Percentiles rank a stretch among this genome's conserved stretches.
Conservation (phyloP, 192 early-diverging fungal species). For the Chytriomyces confervae region DNA sequence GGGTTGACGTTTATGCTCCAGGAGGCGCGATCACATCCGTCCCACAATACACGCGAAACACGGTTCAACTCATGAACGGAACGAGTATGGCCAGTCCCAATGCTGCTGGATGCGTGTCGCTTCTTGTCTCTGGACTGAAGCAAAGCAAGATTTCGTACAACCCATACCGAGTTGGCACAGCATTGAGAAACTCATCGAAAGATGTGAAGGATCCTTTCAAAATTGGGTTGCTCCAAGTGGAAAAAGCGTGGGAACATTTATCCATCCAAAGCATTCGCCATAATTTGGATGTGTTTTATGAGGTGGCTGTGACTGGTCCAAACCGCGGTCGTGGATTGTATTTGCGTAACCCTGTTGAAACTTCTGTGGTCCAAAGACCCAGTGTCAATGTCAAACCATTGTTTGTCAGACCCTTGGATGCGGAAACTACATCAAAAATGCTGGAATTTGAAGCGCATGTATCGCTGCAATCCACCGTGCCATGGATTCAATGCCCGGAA, state of each 20-base stretch:
- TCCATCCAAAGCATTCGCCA: constrained; percentile 15
- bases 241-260: constrained; percentile 84
- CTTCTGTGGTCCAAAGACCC: constrained; percentile 51
- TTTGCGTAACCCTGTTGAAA: constrained; percentile 78
- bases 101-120: constrained; percentile 82
- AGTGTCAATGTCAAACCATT: constrained; percentile 51
- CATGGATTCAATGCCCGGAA: constrained; percentile 69
- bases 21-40: constrained; percentile 92
- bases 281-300: constrained; percentile 71
- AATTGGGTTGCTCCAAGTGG: constrained; percentile 86
- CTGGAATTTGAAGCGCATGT: constrained; percentile 82
- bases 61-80: constrained; percentile 84
- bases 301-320: constrained; percentile 36
- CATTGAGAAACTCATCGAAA: constrained; percentile 76
- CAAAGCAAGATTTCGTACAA: constrained; percentile 67
- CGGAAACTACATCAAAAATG: constrained; percentile 60
- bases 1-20: constrained; percentile 71
- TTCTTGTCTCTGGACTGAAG: constrained; percentile 85
- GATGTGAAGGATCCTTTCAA: constrained; percentile 78
- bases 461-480: constrained; percentile 66
- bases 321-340: constrained; percentile 82
- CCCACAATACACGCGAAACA: constrained; percentile 77
- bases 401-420: constrained; percentile 69
- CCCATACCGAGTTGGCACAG: constrained; percentile 83
- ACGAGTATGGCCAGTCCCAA: constrained; percentile 96